Conservation (phyloP, 192 early-diverging fungal genomes). For the Coemansia sp. region DNA sequence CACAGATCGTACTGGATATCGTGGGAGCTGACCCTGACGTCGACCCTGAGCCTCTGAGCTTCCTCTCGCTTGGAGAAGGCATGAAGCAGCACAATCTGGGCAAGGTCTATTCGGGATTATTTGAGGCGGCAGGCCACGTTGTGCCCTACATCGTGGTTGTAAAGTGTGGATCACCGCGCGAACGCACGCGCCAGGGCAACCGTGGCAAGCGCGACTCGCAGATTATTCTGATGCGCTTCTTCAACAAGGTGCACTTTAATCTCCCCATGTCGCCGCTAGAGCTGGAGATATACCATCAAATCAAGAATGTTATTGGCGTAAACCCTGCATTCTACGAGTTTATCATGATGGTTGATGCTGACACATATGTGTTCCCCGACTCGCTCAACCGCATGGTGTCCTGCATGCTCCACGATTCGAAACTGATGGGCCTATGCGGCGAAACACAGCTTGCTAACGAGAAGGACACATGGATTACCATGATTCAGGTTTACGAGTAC, state of each 20-base stretch:
- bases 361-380: slow-evolving; percentile 91
- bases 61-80: slow-evolving; percentile 85
- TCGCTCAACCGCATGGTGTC: slow-evolving; percentile 96
- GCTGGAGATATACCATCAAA: slow-evolving; percentile 97
- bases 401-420: slow-evolving; percentile 88
- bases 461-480: slow-evolving; percentile 92
- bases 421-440: slow-evolving; percentile 95
- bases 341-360: slow-evolving; percentile 97
- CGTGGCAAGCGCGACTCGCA: slow-evolving; percentile 99
- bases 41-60: slow-evolving; percentile 82
- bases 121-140: slow-evolving; percentile 83
- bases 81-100: slow-evolving; percentile 90
- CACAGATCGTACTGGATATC: slow-evolving; percentile 94
- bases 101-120: slow-evolving; percentile 96
- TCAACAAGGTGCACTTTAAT: slow-evolving; percentile 95
- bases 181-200: slow-evolving; percentile 90
- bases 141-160: slow-evolving; percentile 95
- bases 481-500: slow-evolving; percentile 99
- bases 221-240: slow-evolving; percentile 95
- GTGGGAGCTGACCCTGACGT: slow-evolving; percentile 86
- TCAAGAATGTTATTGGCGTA: slow-evolving; percentile 99
- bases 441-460: slow-evolving; percentile 96
- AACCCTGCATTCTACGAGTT: slow-evolving; percentile 99
- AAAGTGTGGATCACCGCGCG: slow-evolving; percentile 84
- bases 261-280: slow-evolving; percentile 91